Base-by-base conservation (phyloP, 495 filamentous ascomycete species). In the Bryoglossum gracile region DNA sequence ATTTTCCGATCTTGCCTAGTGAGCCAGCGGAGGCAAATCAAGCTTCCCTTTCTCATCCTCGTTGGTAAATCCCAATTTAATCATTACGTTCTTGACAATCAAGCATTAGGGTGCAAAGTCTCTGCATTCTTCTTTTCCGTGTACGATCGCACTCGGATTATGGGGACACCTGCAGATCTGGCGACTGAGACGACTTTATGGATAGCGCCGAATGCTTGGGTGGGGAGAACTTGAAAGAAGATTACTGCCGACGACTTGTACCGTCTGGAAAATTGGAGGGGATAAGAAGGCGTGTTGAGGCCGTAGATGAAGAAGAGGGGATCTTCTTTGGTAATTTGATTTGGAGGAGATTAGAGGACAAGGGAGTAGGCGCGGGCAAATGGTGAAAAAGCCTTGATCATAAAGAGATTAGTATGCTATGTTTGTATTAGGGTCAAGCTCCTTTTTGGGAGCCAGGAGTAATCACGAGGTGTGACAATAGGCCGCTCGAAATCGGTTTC, bases 51-150 rank as follows among this genome's bases (percentile, higher is more conserved):
- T 51, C 22, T 10, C 32, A 33, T 51, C 49, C 0, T 11, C 19
- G 14, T 51, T 25, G 3, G 32, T 28, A 23, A 9, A 51, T 18
- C 26, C 30, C 5, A 51, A n/a, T 9, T 10, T 35, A 10, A 17
- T 41, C 49, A 51, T 51, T 41, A 51, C 46, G n/a, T 37, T 46
- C 41, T 46, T 51, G 19, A 41, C 46, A 5, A 16, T 45, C 39
- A 43, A 22, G 8, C 44, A 19, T 26, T 43, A 38, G 4, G 49
- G 49, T 11, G 14, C 35, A 18, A 51, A 51, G 3, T 51, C 10
- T 19, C 23, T 36, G 13, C 19, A 32, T 45, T 51, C 3, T 3
- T 13, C 5, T 19, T 38, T 23, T 51, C 46, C 49, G 46, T 30
- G 22, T 18, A 51, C n/a, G 23, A 28, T 9, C 41, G 32, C 9